phyloP scores from a whole-genome alignment of 305 asterid species.

The Solanum hybrid region DNA sequence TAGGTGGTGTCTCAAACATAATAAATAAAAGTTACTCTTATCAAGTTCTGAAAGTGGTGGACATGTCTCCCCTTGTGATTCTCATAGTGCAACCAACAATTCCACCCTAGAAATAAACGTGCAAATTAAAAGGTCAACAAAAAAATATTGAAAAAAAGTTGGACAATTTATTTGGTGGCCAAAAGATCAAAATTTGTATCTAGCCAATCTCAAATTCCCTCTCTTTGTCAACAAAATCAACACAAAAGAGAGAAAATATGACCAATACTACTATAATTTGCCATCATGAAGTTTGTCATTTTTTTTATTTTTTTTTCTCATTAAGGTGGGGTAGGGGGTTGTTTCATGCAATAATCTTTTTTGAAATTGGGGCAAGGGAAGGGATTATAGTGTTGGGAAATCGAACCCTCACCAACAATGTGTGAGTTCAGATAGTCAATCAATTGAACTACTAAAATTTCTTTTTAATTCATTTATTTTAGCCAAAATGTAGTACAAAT shows the following conservation, averaged over 20 bases:
- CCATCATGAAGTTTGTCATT: not conserved
- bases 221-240: not conserved
- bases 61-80: not conserved
- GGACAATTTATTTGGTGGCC: not conserved
- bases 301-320: not conserved
- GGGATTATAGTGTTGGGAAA: not conserved
- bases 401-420: not conserved
- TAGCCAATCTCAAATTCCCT: not conserved
- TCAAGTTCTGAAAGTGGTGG: not conserved
- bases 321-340: not conserved
- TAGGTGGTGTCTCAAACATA: not conserved
- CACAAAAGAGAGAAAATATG: not conserved
- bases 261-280: not conserved
- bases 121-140: not conserved
- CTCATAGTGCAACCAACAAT: not conserved
- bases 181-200: not conserved
- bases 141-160: not conserved
- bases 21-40: not conserved
- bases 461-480: not conserved
- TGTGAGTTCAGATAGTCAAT: not conserved
- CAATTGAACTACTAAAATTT: too few relatives aligned
- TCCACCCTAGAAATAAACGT: not conserved
- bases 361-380: not conserved
- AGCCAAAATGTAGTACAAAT: not conserved
- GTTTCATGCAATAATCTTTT: not conserved